Conservation (phyloP, 2,329 filamentous ascomycete species). For the Aspergillus quadricinctus region DNA sequence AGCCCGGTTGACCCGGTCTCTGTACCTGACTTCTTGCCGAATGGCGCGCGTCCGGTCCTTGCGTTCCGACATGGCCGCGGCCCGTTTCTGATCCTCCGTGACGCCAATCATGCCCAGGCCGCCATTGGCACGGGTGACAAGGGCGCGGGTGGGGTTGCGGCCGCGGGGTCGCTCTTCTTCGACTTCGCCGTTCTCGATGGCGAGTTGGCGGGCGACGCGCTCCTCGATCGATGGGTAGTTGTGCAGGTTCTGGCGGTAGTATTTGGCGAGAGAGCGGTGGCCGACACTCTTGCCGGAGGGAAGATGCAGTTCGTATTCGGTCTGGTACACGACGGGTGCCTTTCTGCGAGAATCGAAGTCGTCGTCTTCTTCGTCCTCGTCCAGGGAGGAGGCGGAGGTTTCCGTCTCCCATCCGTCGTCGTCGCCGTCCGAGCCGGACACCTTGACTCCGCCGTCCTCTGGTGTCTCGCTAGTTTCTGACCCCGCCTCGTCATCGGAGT, state of each 20-base stretch:
- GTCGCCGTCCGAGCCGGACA: conserved; percentile 51
- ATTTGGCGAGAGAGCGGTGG: conserved; percentile 79
- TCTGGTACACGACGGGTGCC: conserved; percentile 74
- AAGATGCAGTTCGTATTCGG: conserved; percentile 90
- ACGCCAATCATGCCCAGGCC: conserved; percentile 73
- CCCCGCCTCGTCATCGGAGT: conserved; percentile 70
- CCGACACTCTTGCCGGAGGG: conserved; percentile 86
- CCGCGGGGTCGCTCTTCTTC: conserved; percentile 41
- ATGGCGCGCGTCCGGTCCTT: conserved; percentile 63
- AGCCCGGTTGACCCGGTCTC: conserved; percentile 67
- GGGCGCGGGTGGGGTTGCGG: conserved; percentile 46
- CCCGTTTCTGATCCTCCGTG: conserved; percentile 67
- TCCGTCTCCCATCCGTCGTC: conserved; percentile 94
- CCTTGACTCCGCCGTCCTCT: conserved; percentile 60
- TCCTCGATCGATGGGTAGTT: conserved; percentile 77
- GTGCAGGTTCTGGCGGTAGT: conserved; percentile 89
- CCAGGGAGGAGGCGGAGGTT: conserved; percentile 80
- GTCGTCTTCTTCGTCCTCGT: conserved; percentile 75
- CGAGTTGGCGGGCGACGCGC: conserved; percentile 60
- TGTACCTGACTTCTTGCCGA: conserved; percentile 57
- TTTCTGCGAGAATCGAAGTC: conserved; percentile 69
- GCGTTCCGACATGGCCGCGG: conserved; percentile 63
- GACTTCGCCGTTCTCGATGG: conserved; percentile 49
- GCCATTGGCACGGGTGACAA: conserved; percentile 67
- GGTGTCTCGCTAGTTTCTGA: conserved; percentile 39